phyloP scores from a whole-genome alignment of 2,329 filamentous ascomycete species.

The Clarireedia monteithiana region DNA sequence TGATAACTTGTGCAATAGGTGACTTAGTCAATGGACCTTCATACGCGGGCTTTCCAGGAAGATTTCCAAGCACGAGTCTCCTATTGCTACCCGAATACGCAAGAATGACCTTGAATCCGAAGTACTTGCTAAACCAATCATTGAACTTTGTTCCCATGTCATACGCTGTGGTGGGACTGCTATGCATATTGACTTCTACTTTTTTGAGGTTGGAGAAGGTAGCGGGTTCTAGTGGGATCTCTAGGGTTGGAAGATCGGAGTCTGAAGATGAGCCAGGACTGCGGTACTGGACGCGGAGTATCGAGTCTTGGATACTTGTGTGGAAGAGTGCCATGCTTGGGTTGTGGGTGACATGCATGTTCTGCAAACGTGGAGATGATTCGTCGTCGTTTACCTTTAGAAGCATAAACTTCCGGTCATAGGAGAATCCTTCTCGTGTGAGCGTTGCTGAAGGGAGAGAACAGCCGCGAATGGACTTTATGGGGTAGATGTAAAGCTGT shows the following conservation, averaged over 20 bases:
- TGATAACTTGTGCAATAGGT: slow-evolving; percentile 11
- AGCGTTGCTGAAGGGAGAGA: slow-evolving; percentile 45
- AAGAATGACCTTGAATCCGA: slow-evolving; percentile 54
- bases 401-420: slow-evolving; percentile 67
- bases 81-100: slow-evolving; percentile 56
- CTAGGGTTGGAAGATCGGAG: slow-evolving; percentile 30
- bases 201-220: slow-evolving; percentile 36
- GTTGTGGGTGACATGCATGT: slow-evolving; percentile 52
- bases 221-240: slow-evolving; percentile 49
- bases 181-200: slow-evolving; percentile 50
- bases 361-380: slow-evolving; percentile 35
- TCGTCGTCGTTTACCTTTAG: slow-evolving; percentile 38
- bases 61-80: slow-evolving; percentile 50
- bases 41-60: slow-evolving; percentile 16
- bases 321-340: slow-evolving; percentile 57
- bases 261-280: slow-evolving; percentile 15
- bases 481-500: slow-evolving; percentile 64
- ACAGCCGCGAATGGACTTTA: slow-evolving; percentile 63
- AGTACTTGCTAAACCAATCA: slow-evolving; percentile 58
- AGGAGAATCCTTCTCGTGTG: slow-evolving; percentile 51
- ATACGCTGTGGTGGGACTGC: slow-evolving; percentile 49
- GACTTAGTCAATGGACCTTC: slow-evolving; percentile 11
- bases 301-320: slow-evolving; percentile 40
- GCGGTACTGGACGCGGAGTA: slow-evolving; percentile 37
- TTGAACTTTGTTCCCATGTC: slow-evolving; percentile 55